Conservation (phyloP, 1,284 basidiomycete genomes). For the Pholiota adiposa region DNA sequence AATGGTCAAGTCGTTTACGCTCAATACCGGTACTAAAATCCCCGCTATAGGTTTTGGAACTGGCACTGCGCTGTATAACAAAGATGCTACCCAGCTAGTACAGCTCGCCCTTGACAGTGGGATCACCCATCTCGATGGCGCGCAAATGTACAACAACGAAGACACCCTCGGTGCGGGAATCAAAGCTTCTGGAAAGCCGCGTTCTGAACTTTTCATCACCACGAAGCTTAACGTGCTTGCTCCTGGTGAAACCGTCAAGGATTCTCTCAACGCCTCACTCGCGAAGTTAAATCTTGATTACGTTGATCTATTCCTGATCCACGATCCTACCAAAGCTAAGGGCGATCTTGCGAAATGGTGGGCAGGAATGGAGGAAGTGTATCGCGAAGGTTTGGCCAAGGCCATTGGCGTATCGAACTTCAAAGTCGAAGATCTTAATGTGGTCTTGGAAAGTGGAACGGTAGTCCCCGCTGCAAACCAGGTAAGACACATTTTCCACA, state of each 20-base stretch:
- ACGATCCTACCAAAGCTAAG: slow-evolving; percentile 54
- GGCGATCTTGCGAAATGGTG: slow-evolving; percentile 62
- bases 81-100: slow-evolving; percentile 56
- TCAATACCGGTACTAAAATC: slow-evolving; percentile 62
- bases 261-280: slow-evolving; percentile 56
- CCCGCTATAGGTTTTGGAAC: slow-evolving; percentile 76
- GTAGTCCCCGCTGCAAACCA: slow-evolving; percentile 80
- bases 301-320: slow-evolving; percentile 82
- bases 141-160: slow-evolving; percentile 71
- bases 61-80: slow-evolving; percentile 59
- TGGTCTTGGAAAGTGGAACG: slow-evolving; percentile 60
- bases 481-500: slow-evolving; percentile 40
- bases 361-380: slow-evolving; percentile 73
- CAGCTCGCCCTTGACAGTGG: slow-evolving; percentile 60
- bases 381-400: slow-evolving; percentile 69
- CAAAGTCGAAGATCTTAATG: slow-evolving; percentile 65
- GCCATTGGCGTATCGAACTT: slow-evolving; percentile 90
- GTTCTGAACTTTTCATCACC: slow-evolving; percentile 64
- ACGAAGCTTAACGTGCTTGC: slow-evolving; percentile 57
- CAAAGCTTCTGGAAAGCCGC: slow-evolving; percentile 53
- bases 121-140: slow-evolving; percentile 74
- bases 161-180: slow-evolving; percentile 57
- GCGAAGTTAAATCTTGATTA: slow-evolving; percentile 66
- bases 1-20: slow-evolving; percentile 42
- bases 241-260: slow-evolving; percentile 51